Conservation (phyloP, 2,329 filamentous ascomycete species). For the Colletotrichum limetticola region DNA sequence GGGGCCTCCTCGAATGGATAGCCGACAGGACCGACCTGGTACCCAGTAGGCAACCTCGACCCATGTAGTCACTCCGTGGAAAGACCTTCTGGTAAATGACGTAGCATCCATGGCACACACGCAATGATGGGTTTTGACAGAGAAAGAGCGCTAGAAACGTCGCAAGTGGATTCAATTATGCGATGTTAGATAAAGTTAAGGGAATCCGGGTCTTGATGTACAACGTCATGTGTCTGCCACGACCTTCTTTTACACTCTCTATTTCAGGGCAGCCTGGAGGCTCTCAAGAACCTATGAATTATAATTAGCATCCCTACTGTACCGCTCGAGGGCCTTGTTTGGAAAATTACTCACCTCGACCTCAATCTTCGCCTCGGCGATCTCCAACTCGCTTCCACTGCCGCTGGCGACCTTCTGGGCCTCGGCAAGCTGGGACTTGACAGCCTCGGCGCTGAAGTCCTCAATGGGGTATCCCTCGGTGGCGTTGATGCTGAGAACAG, state of each 20-base stretch:
- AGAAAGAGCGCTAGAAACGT: slow-evolving; percentile 30
- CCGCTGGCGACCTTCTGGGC: slow-evolving; percentile 94
- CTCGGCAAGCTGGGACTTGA: slow-evolving; percentile 90
- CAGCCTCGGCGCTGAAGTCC: slow-evolving; percentile 93
- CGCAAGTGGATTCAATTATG: slow-evolving; percentile 37
- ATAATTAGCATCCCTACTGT: slow-evolving; percentile 48
- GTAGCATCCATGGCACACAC: slow-evolving; percentile 16
- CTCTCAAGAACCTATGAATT: slow-evolving; percentile 78
- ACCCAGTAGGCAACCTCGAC: not conserved
- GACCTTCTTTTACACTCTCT: slow-evolving; percentile 65
- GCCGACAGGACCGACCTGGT: not conserved
- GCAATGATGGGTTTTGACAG: not conserved
- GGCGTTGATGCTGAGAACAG: slow-evolving; percentile 95
- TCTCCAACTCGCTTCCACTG: slow-evolving; percentile 93
- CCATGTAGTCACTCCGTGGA: not conserved
- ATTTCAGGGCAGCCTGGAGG: slow-evolving; percentile 84
- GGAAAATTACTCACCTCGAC: slow-evolving; percentile 76
- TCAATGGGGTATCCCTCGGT: slow-evolving; percentile 95
- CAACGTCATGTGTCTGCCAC: slow-evolving; percentile 47
- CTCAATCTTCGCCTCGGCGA: slow-evolving; percentile 99
- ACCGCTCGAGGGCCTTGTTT: not conserved
- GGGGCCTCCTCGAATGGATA: not conserved
- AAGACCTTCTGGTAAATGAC: slow-evolving; percentile 7
- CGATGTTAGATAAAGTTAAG: slow-evolving; percentile 35
- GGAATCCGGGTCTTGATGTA: slow-evolving; percentile 50